Percentiles rank a stretch among this genome's conserved stretches.
phyloP scores from a whole-genome alignment of 1,284 basidiomycete genomes.

The Boletellus dicymbophilus region DNA sequence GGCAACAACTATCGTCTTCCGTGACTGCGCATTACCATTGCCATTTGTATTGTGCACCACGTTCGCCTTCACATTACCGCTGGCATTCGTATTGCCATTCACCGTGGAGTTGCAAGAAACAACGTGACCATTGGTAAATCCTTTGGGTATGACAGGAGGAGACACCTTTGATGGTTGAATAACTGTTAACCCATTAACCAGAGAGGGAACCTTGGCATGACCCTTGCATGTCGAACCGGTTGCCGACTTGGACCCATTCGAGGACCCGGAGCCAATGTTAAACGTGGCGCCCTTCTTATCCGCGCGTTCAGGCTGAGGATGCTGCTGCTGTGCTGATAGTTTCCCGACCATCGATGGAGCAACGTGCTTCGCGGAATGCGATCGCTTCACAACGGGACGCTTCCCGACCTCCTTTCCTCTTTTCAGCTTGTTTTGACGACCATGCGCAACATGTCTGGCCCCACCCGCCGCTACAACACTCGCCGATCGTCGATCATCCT shows the following conservation, averaged over 20 bases:
- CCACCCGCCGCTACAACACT: constrained; percentile 12
- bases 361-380: constrained; percentile 32
- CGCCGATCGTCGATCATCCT: constrained; percentile 27
- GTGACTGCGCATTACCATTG: constrained; percentile 21
- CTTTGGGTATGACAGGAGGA: constrained; percentile 22
- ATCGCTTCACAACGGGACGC: constrained; percentile 26
- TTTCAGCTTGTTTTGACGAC: constrained; percentile 29
- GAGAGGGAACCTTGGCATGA: background rate
- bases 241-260: constrained; percentile 47
- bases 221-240: constrained; percentile 22
- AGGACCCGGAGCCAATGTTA: constrained; percentile 58
- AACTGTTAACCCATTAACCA: constrained; percentile 17
- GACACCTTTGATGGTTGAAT: constrained; percentile 11
- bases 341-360: constrained; percentile 30
- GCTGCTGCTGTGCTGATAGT: constrained; percentile 21
- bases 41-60: constrained; percentile 8
- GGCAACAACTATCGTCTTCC: constrained; percentile 37
- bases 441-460: constrained; percentile 5
- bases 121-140: constrained; percentile 3
- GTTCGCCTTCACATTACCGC: constrained; percentile 16
- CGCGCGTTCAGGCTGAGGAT: constrained; percentile 13
- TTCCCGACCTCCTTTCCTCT: constrained; percentile 34
- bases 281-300: constrained; percentile 42
- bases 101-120: background rate
- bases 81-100: constrained; percentile 20